phyloP scores from a whole-genome alignment of 352 stramenopile species.

The Globisporangium sylvaticum region DNA sequence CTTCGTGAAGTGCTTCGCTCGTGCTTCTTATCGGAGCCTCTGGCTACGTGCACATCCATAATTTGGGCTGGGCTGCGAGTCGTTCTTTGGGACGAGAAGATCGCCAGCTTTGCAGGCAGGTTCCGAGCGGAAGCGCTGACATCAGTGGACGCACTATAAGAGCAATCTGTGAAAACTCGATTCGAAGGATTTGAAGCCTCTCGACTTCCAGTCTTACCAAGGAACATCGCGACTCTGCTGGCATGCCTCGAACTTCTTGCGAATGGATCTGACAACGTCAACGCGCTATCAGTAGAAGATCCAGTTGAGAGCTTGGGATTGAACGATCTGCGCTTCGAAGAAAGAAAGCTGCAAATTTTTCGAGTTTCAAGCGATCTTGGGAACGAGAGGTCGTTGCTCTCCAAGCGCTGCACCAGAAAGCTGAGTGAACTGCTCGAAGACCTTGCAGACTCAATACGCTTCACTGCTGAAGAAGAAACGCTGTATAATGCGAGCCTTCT shows the following conservation, averaged over 20 bases:
- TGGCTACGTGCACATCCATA: constrained; percentile 8
- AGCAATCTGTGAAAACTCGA: neutral
- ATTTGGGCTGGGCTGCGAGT: constrained; percentile 20
- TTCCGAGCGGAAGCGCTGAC: constrained; percentile 9
- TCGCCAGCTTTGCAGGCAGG: constrained; percentile 8
- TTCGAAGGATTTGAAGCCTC: neutral
- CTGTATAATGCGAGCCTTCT: constrained; percentile 1
- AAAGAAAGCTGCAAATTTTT: constrained; percentile 1
- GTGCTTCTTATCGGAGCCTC: neutral
- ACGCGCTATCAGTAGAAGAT: neutral
- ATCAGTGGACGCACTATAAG: neutral
- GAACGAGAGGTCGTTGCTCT: neutral
- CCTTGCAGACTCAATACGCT: neutral
- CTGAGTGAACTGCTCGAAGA: neutral
- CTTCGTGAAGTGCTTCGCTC: constrained; percentile 6
- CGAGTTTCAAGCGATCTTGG: neutral
- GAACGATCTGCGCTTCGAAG: neutral
- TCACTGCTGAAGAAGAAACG: neutral
- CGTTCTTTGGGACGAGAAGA: constrained; percentile 23
- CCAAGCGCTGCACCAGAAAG: neutral
- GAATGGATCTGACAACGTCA: neutral
- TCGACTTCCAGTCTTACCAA: neutral
- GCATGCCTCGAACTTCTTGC: constrained; percentile 1
- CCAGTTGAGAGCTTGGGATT: neutral
- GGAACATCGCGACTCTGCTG: neutral